Conservation (phyloP, 2,329 filamentous ascomycete species). For the Thielaviopsis euricoi region DNA sequence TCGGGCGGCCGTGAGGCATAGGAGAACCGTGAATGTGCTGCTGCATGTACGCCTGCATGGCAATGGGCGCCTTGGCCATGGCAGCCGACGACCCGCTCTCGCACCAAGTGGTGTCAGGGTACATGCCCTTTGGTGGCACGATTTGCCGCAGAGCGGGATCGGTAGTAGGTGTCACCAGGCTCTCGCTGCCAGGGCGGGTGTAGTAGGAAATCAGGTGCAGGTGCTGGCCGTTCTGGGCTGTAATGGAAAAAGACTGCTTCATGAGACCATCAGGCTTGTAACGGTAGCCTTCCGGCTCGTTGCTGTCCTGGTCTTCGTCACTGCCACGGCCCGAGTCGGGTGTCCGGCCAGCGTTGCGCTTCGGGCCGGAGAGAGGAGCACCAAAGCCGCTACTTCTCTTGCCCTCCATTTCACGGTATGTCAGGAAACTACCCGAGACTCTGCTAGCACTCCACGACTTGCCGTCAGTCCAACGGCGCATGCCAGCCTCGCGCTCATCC, state of each 20-base stretch:
- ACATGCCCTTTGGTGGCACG: constrained; percentile 81
- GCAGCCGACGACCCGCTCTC: constrained; percentile 68
- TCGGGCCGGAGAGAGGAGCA: constrained; percentile 24
- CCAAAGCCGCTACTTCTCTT: constrained; percentile 73
- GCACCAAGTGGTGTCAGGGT: constrained; percentile 86
- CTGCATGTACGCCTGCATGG: constrained; percentile 22
- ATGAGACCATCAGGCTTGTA: constrained; percentile 95
- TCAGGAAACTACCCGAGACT: constrained; percentile 92
- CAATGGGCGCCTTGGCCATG: constrained; percentile 60
- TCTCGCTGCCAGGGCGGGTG: constrained; percentile 55
- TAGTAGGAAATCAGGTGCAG: constrained; percentile 97
- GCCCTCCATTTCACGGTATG: constrained; percentile 97
- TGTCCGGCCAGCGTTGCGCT: constrained; percentile 51
- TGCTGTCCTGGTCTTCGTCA: constrained; percentile 72
- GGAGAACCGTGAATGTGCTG: constrained; percentile 21
- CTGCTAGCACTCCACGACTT: constrained; percentile 98
- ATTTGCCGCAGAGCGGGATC: constrained; percentile 71
- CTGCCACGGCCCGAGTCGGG: constrained; percentile 68
- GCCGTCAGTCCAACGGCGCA: constrained; percentile 96
- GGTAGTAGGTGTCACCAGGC: constrained; percentile 63
- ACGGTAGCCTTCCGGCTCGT: constrained; percentile 76
- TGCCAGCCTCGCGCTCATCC: constrained; percentile 96
- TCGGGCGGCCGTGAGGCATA: constrained; percentile 14
- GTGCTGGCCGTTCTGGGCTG: constrained; percentile 73
- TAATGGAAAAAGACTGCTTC: constrained; percentile 99